Conservation (phyloP, 1,139 yeast genomes). For the Yueomyces sp. region DNA sequence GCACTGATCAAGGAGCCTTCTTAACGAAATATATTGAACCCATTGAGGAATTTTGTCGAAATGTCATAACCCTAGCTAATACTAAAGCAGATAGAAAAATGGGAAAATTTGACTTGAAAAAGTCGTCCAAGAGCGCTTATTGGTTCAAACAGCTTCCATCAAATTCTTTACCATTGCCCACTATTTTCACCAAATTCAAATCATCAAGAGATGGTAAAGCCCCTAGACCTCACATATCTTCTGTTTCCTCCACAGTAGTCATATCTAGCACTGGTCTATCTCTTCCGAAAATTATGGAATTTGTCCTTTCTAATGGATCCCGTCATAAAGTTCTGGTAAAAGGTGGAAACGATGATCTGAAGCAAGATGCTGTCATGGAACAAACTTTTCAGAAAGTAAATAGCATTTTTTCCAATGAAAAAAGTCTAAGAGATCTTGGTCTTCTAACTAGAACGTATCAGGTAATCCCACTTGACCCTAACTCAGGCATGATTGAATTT, state of each 20-base stretch:
- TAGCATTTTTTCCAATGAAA: slow-evolving; percentile 44
- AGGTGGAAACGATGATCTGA: slow-evolving; percentile 78
- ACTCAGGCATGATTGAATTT: slow-evolving; percentile 82
- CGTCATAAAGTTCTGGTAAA: slow-evolving; percentile 53
- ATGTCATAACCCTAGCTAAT: slow-evolving; percentile 40
- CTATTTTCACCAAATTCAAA: slow-evolving; percentile 34
- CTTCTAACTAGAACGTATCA: slow-evolving; percentile 71
- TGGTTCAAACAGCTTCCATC: slow-evolving; percentile 44
- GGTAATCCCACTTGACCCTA: slow-evolving; percentile 82
- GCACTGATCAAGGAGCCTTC: slow-evolving; percentile 12
- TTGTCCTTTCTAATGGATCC: slow-evolving; percentile 45
- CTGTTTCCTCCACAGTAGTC: slow-evolving; percentile 33
- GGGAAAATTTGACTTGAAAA: slow-evolving; percentile 27
- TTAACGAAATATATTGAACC: slow-evolving; percentile 26
- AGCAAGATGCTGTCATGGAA: slow-evolving; percentile 97
- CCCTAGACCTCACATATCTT: slow-evolving; percentile 35
- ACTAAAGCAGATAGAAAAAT: slow-evolving; percentile 29
- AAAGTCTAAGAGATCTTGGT: slow-evolving; percentile 42
- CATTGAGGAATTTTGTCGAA: slow-evolving; percentile 38
- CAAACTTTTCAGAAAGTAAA: slow-evolving; percentile 89
- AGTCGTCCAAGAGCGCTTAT: slow-evolving; percentile 33
- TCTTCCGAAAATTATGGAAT: slow-evolving; percentile 63
- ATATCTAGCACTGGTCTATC: slow-evolving; percentile 78
- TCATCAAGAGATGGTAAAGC: slow-evolving; percentile 26
- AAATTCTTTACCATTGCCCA: slow-evolving; percentile 55